phyloP scores from a whole-genome alignment of 768 basidiomycete genomes.

The Sporobolomyces roseus region DNA sequence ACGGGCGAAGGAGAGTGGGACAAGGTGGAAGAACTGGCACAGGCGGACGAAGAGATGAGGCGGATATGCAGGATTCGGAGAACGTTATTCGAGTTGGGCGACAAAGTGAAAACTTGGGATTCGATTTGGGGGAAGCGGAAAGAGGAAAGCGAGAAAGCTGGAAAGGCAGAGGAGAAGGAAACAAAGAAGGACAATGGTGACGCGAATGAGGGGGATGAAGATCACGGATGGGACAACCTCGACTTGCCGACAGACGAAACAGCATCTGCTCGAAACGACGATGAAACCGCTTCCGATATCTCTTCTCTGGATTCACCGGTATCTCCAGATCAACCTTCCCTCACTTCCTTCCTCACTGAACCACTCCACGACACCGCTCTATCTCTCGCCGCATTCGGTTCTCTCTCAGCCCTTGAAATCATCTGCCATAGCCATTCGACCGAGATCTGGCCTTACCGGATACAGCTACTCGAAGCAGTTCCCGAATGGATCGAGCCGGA shows the following conservation, averaged over 20 bases:
- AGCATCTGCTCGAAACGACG: constrained; percentile 19
- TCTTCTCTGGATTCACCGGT: not conserved
- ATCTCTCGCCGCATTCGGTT: constrained; percentile 62
- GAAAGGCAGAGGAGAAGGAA: constrained; percentile 53
- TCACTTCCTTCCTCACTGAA: constrained; percentile 63
- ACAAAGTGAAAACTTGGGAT: constrained; percentile 35
- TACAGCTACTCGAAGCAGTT: constrained; percentile 65
- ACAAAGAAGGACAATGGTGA: constrained; percentile 28
- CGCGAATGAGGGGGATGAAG: constrained; percentile 41
- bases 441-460: constrained; percentile 65
- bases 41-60: not conserved
- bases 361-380: constrained; percentile 62
- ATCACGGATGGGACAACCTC: constrained; percentile 28
- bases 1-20: not conserved
- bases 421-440: constrained; percentile 60
- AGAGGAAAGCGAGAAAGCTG: constrained; percentile 50
- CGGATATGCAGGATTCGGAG: not conserved
- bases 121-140: constrained; percentile 50
- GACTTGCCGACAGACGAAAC: constrained; percentile 8
- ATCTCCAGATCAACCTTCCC: constrained; percentile 45
- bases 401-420: constrained; percentile 59
- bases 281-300: constrained; percentile 1
- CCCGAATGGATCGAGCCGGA: constrained; percentile 69
- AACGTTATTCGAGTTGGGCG: constrained; percentile 45
- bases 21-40: not conserved